Evolutionary conservation across 129 eudicot genomes (phyloP).

Genomic region (Ambrosia artemisiifolia): DNA sequence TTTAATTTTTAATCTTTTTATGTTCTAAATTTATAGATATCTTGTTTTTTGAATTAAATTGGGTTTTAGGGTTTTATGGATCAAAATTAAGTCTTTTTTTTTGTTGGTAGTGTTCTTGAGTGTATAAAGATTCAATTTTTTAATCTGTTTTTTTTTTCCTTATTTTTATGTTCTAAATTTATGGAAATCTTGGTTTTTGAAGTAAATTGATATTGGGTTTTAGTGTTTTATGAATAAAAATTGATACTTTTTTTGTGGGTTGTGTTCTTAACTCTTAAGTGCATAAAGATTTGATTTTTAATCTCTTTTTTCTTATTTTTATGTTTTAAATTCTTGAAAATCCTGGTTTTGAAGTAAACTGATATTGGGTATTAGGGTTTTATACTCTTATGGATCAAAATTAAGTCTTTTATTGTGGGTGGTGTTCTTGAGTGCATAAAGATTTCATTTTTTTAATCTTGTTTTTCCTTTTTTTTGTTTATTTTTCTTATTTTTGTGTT

Average conservation of each 20-base stretch:
- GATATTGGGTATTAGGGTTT: too few species aligned
- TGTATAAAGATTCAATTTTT: slow-evolving; percentile 10
- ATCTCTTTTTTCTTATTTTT: not conserved
- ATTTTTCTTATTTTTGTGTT: slow-evolving; percentile 20
- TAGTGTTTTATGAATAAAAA: slow-evolving; percentile 21
- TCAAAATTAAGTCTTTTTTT: not conserved
- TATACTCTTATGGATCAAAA: not conserved
- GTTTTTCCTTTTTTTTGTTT: slow-evolving; percentile 22
- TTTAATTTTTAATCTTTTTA: slow-evolving; percentile 5
- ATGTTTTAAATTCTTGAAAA: not conserved
- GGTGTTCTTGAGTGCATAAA: not conserved
- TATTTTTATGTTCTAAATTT: too few species aligned
- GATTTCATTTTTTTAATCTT: not conserved
- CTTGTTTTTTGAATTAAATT: too few species aligned
- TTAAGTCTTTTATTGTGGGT: slow-evolving; percentile 3
- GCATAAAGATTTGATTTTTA: slow-evolving; percentile 15
- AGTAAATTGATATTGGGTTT: not conserved
- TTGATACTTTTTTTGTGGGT: not conserved
- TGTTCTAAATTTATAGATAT: not conserved
- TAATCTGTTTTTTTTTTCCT: not conserved
- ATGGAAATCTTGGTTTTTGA: not conserved
- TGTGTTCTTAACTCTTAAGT: slow-evolving; percentile 10
- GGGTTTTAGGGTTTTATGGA: slow-evolving; percentile 25
- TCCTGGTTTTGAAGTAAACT: not conserved
- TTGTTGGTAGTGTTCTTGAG: slow-evolving; percentile 7